Evolutionary conservation across 192 early-diverging fungal genomes (phyloP), one percentile per base, ranked within the genome.

Genomic region (Gonapodya prolifera): DNA sequence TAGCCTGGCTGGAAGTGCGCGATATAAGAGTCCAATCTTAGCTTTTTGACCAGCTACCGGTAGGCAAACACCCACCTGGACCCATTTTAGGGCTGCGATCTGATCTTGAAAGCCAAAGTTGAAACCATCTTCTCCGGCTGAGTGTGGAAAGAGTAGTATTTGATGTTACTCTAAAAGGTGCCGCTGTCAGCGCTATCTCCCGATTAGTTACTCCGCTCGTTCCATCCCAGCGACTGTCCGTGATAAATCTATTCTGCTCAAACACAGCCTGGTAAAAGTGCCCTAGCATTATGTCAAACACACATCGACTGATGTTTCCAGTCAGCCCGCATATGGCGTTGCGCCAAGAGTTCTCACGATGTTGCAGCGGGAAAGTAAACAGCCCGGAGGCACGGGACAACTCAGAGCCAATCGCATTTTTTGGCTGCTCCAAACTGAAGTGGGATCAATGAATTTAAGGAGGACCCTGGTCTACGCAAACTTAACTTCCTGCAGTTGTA

Each of bases 31-130:
- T n/a, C n/a, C n/a, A n/a, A n/a, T n/a, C n/a, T n/a, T n/a, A n/a
- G n/a, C n/a, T n/a, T n/a, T n/a, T n/a, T n/a, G n/a, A n/a, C n/a
- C n/a, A n/a, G n/a, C n/a, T n/a, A n/a, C n/a, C n/a, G n/a, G n/a
- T n/a, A n/a, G n/a, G n/a, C n/a, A n/a, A n/a, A n/a, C n/a, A n/a
- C n/a, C n/a, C n/a, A n/a, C n/a, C n/a, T 81, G 73, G 30, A 92
- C 84, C 91, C 91, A 92, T 71, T 81, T 45, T 2, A 92, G 69
- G 18, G 89, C 90, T 0, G 78, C 2, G 18, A 76, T 70, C 76
- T 83, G 81, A 75, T 86, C 84, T 2, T 81, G 75, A 18, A 86
- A 69, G n/a, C 83, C 83, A 70, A 75, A 80, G 78, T 86, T 86
- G 35, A 73, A 33, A 8, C 34, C 31, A 69, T 33, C 30, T 69